These are phyloP conservation scores for Aphanocladium album DNA, from an alignment of 2,329 filamentous ascomycete species.

Conservation along the genomic window DNA sequence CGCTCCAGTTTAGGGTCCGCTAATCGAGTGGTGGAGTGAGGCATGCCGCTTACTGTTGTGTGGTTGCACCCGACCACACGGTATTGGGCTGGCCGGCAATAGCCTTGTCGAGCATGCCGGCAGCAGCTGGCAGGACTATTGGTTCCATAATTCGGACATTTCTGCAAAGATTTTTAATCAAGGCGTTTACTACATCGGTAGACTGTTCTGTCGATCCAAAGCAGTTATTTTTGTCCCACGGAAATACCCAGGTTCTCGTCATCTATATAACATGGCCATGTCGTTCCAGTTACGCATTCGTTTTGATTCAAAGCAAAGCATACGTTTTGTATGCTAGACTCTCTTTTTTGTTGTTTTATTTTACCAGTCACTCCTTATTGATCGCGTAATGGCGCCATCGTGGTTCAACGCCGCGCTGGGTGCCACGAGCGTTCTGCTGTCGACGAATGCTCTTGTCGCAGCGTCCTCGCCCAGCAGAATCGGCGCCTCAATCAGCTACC, in stretches of 20 bases:
- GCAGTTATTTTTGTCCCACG: neutral
- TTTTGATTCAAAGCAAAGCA: neutral
- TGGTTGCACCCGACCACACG: neutral
- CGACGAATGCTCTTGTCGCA: neutral
- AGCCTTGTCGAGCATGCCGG: neutral
- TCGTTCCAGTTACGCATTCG: neutral
- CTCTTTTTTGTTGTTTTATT: neutral
- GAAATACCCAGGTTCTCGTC: neutral
- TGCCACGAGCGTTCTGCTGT: conserved; percentile 1
- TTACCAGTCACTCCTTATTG: neutral
- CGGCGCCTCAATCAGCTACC: neutral
- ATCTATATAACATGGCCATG: neutral
- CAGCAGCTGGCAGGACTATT: neutral
- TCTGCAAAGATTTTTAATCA: neutral
- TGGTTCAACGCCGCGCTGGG: conserved; percentile 3
- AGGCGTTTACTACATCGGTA: neutral
- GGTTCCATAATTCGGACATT: neutral
- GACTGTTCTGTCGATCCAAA: neutral
- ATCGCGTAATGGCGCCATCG: neutral
- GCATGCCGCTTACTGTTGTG: neutral
- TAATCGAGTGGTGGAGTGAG: neutral
- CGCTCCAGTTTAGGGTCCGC: neutral
- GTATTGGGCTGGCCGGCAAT: neutral
- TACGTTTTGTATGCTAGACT: neutral
- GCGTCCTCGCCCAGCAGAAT: neutral